Base-by-base conservation (phyloP, 2,329 filamentous ascomycete species). In the Pseudogymnoascus sp. region DNA sequence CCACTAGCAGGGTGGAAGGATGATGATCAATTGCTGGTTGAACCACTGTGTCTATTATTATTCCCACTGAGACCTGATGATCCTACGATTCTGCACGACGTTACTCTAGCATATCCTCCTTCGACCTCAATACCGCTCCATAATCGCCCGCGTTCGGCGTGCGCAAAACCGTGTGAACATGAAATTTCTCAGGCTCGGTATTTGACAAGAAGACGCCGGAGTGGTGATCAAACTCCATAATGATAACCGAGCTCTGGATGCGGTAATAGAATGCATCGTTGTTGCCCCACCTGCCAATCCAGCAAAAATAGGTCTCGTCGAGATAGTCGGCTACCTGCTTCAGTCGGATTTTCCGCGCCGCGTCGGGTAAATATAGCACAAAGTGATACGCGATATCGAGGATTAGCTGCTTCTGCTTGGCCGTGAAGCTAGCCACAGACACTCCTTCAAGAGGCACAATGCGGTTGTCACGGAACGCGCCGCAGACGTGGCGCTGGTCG, bases 141-240 rank as follows among this genome's bases (percentile, higher is more conserved):
- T 93, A 93, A 71, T 93, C 90, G 0, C 89, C 90, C 0, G 77
- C 84, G 72, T 93, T 93, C 0, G 90, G 90, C 33, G 84, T 86
- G 37, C 90, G 75, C 66, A 90, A 75, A 61, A 91, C 75, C 0
- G 89, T 93, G 72, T 93, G 90, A 21, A 90, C 89, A 69, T 93
- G 90, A 69, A 90, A 93, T 74, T 89, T 90, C 33, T 85, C 86
- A 0, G 89, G 89, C 73, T 89, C 83, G 60, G 79, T 78, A 71
- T 93, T 93, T 1, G 81, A 85, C 70, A 93, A 73, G 68, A 92
- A 93, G 0, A 93, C 89, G 67, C 89, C 89, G 0, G 85, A 89
- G 73, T 93, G 89, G 70, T 91, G 88, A 69, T 93, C 90, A 69
- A 93, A 90, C 78, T 93, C 90, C 61, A 88, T 78, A 1, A 93